phyloP scores from a whole-genome alignment of 306 rosid species.

The Cicer chorassanicum region DNA sequence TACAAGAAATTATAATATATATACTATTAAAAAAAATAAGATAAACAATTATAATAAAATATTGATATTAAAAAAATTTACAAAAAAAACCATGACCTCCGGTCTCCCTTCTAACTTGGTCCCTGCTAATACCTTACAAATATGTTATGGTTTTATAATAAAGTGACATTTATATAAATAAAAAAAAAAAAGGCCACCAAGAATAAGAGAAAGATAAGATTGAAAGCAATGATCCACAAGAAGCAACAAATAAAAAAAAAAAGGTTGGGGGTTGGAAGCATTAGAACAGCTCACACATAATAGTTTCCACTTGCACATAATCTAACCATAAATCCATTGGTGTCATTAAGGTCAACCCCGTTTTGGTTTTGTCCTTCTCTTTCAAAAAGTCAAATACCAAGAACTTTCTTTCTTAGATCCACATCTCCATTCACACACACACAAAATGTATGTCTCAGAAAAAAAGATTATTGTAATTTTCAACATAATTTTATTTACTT shows the following conservation, averaged over 20 bases:
- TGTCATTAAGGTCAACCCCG: constrained; percentile 55
- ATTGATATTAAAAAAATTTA: too few relatives aligned
- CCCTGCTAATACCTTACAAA: too few relatives aligned
- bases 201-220: background rate
- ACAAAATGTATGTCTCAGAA: background rate
- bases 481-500: too few relatives aligned
- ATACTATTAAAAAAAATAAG: too few relatives aligned
- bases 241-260: background rate
- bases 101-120: too few relatives aligned
- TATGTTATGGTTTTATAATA: too few relatives aligned
- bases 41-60: too few relatives aligned
- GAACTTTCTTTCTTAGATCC: constrained; percentile 50
- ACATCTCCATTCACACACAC: constrained; percentile 34
- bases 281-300: background rate
- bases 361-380: constrained; percentile 42
- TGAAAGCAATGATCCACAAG: background rate
- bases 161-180: too few relatives aligned
- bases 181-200: too few relatives aligned
- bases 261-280: background rate
- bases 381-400: constrained; percentile 30
- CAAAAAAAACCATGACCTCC: too few relatives aligned
- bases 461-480: too few relatives aligned
- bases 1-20: too few relatives aligned
- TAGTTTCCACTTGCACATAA: constrained; percentile 50
- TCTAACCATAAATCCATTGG: constrained; percentile 11